These are phyloP conservation scores for Phlegmacium glaucopus DNA, from an alignment of 768 basidiomycete genomes.

Conservation along the genomic window DNA sequence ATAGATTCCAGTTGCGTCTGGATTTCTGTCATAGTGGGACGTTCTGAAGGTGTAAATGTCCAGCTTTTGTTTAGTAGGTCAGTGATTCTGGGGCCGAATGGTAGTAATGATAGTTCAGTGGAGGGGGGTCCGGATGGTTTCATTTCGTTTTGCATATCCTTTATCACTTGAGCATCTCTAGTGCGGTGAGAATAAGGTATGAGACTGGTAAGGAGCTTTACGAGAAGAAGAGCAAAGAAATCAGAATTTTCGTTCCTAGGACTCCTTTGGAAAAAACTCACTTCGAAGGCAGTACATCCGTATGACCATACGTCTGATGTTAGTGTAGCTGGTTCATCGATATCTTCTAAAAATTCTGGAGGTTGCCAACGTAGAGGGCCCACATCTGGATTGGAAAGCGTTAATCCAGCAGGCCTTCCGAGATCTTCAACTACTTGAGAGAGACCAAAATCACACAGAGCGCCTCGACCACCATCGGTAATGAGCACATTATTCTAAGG, in stretches of 20 bases:
- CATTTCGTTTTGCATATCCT: slow-evolving; percentile 16
- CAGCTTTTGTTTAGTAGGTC: slow-evolving; percentile 20
- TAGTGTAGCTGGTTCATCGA: slow-evolving; percentile 18
- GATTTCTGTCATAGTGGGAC: slow-evolving; percentile 19
- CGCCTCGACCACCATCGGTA: slow-evolving; percentile 36
- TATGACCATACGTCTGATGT: slow-evolving; percentile 33
- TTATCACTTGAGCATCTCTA: slow-evolving; percentile 19
- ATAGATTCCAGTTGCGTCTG: slow-evolving; percentile 12
- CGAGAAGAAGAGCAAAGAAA: background rate
- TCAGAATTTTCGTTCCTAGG: background rate
- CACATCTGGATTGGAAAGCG: slow-evolving; percentile 24
- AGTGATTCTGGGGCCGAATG: slow-evolving; percentile 10
- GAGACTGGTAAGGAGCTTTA: slow-evolving; percentile 20
- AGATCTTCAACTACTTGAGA: slow-evolving; percentile 30
- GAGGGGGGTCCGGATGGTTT: slow-evolving; percentile 16
- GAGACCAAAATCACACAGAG: slow-evolving; percentile 44
- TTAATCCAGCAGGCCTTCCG: slow-evolving; percentile 24
- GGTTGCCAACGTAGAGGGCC: slow-evolving; percentile 33
- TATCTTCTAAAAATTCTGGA: slow-evolving; percentile 31
- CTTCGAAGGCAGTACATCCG: slow-evolving; percentile 34
- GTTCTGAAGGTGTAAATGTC: slow-evolving; percentile 15
- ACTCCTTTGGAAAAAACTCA: slow-evolving; percentile 4
- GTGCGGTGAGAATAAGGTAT: slow-evolving; percentile 20
- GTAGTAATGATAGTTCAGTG: slow-evolving; percentile 1
- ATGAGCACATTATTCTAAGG: slow-evolving; percentile 44